Evolutionary conservation across 164 flowering plant species (phyloP).

Genomic region (Echeveria elegans): DNA sequence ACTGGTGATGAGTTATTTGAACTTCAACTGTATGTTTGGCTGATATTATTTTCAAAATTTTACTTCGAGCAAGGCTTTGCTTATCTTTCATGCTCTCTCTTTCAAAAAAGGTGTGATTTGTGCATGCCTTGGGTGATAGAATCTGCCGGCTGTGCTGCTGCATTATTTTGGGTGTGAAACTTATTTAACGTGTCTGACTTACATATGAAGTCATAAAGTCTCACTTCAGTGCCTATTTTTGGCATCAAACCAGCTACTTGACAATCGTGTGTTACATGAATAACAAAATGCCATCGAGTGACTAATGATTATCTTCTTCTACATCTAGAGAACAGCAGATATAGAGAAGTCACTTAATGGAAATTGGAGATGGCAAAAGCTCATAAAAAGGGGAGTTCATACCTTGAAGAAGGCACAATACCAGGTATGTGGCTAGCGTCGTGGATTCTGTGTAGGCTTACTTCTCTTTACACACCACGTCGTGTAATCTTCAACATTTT

Average conservation of each 20-base stretch:
- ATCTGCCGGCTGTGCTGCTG: neutral
- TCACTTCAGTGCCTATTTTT: neutral
- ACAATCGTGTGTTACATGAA: no score
- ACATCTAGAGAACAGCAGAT: conserved; percentile 44
- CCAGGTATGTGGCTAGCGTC: conserved; percentile 42
- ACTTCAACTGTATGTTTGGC: no score
- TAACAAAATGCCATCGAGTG: neutral
- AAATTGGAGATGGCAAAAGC: conserved; percentile 71
- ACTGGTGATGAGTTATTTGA: no score
- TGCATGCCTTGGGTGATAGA: no score
- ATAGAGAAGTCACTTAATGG: conserved; percentile 51
- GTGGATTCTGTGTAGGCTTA: neutral
- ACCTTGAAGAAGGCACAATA: conserved; percentile 75
- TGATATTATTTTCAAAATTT: no score
- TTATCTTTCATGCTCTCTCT: no score
- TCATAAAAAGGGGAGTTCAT: conserved; percentile 76
- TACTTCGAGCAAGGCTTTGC: no score
- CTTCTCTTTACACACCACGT: neutral
- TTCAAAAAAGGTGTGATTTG: no score
- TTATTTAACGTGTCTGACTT: neutral
- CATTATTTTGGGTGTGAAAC: neutral
- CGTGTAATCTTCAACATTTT: conserved; percentile 10
- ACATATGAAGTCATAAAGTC: neutral
- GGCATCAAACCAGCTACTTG: no score
- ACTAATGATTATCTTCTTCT: neutral